Conservation (phyloP, 768 basidiomycete genomes). For the Lactifluus hygrophoroides region DNA sequence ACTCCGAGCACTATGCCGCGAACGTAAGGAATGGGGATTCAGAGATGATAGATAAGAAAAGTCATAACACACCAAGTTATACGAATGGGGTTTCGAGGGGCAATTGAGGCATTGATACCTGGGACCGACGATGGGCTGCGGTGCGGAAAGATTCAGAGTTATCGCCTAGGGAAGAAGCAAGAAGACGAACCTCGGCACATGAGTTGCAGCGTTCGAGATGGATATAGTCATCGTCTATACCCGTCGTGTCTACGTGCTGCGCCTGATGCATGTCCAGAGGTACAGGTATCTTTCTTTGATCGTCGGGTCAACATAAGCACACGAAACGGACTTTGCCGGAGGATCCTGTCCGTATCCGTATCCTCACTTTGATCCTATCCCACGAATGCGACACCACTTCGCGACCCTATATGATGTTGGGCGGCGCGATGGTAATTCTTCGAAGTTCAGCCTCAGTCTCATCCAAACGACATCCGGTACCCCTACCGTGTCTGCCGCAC, state of each 20-base stretch:
- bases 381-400: too few species aligned
- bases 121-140: slow-evolving; percentile 62
- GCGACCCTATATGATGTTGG: too few species aligned
- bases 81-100: slow-evolving; percentile 60
- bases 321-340: too few species aligned
- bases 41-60: slow-evolving; percentile 3
- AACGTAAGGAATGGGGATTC: not conserved
- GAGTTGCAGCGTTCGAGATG: slow-evolving; percentile 18
- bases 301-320: too few species aligned
- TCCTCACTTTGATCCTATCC: too few species aligned
- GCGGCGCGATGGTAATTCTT: too few species aligned
- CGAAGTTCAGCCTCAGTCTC: not conserved
- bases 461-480: not conserved
- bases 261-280: slow-evolving; percentile 69
- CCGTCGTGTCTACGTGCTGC: slow-evolving; percentile 37
- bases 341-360: too few species aligned
- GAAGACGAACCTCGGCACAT: slow-evolving; percentile 8
- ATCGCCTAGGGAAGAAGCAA: not conserved
- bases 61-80: slow-evolving; percentile 56
- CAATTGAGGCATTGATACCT: slow-evolving; percentile 91
- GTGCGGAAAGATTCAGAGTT: not conserved
- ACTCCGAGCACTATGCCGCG: slow-evolving; percentile 54
- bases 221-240: not conserved
- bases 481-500: slow-evolving; percentile 1
- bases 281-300: slow-evolving; percentile 63